phyloP scores from a whole-genome alignment of 169 alveolate species.

The Plasmodium inui region DNA sequence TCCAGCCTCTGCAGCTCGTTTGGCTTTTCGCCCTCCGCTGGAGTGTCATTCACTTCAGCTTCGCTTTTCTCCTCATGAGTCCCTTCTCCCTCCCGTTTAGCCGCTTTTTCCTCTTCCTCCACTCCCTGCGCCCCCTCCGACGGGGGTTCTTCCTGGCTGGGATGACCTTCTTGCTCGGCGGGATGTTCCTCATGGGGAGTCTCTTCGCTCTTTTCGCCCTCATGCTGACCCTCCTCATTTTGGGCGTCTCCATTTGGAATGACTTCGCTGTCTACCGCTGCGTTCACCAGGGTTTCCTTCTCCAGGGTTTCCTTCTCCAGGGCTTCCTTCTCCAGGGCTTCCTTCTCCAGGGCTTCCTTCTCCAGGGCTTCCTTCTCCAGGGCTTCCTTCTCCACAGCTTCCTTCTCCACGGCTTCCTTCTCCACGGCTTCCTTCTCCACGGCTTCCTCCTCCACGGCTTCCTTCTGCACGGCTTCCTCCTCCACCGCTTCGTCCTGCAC shows the following conservation, averaged over 20 bases:
- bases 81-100: background rate
- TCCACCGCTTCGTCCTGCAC: background rate
- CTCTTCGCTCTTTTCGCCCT: background rate
- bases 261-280: background rate
- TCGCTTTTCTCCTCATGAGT: background rate
- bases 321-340: background rate
- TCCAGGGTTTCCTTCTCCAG: background rate
- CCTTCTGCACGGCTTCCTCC: background rate
- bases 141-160: background rate
- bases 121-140: background rate
- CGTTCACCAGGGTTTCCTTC: background rate
- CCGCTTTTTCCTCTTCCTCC: background rate
- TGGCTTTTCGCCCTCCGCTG: background rate
- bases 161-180: background rate
- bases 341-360: background rate
- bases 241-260: background rate
- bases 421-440: background rate
- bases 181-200: background rate
- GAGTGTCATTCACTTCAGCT: background rate
- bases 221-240: background rate
- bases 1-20: conserved; percentile 19
- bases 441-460: background rate
- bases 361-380: background rate
- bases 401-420: background rate
- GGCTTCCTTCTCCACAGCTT: background rate